Evolutionary conservation across 352 stramenopile species (phyloP), one percentile per base, ranked within the genome.

Genomic region (Phytophthora brassicae): DNA sequence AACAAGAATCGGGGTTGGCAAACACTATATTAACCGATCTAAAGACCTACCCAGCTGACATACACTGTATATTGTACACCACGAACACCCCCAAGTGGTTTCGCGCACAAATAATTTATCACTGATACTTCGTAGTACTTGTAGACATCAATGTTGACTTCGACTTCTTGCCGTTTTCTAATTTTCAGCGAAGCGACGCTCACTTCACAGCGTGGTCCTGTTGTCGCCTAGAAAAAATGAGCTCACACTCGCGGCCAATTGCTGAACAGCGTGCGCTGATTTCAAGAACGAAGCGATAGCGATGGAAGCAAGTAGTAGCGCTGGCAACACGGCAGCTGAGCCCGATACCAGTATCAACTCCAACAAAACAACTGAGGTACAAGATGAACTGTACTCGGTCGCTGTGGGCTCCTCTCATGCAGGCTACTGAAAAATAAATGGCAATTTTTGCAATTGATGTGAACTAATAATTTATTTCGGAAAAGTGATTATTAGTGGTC

Each of bases 331-430:
- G 11, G 33, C n/a, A 16, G 20, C 36, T 7, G 3, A 24, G 1
- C 13, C 12, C 13, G 35, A n/a, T 41, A 41, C 14, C 35, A 19
- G 16, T 46, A 6, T 7, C 16, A 20, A 7, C 24, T 8, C 38
- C 23, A 44, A 24, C 46, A 35, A 58, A 38, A 9, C 47, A 20
- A 8, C n/a, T 20, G 22, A 22, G 3, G 7, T 28, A 28, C 60
- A 42, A 43, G 14, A 51, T 20, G 26, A 35, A 33, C 26, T 48
- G 2, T 35, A 45, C 8, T 44, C 55, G 16, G 39, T 74, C 8
- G 60, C 76, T 12, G 70, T 79, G 14, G 39, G 70, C 44, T 60
- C 79, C 16, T 17, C 33, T 9, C 39, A n/a, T 79, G 43, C 17
- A n/a, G n/a, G n/a, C n/a, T n/a, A n/a, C n/a, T n/a, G n/a, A n/a